Conservation (phyloP, 148 eudicot species). For the Drosera capensis region DNA sequence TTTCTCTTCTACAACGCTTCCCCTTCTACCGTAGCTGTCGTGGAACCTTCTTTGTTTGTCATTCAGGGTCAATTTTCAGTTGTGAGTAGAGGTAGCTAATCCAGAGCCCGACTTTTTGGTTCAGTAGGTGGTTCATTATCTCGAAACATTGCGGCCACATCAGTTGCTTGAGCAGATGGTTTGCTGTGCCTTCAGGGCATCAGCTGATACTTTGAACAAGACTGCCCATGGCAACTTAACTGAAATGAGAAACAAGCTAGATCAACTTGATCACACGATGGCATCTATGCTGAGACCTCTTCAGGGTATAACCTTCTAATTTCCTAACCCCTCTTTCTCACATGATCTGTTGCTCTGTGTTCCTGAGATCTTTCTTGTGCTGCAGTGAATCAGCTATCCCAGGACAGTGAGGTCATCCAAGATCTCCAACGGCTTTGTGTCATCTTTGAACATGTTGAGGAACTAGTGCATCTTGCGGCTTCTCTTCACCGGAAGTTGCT, state of each 20-base stretch:
- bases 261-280: constrained; percentile 58
- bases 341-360: not conserved
- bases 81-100: too few species aligned
- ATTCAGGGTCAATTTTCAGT: too few species aligned
- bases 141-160: constrained; percentile 81
- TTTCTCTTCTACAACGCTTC: not conserved
- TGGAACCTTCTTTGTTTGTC: too few species aligned
- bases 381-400: constrained; percentile 41
- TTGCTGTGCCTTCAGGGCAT: constrained; percentile 71
- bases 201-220: constrained; percentile 65
- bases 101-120: too few species aligned
- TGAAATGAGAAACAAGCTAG: constrained; percentile 53
- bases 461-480: constrained; percentile 47
- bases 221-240: constrained; percentile 51
- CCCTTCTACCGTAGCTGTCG: too few species aligned
- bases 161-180: constrained; percentile 94
- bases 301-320: constrained; percentile 38
- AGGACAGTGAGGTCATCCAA: constrained; percentile 33
- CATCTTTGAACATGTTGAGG: constrained; percentile 56
- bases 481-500: constrained; percentile 76
- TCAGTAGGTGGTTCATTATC: constrained; percentile 69
- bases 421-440: constrained; percentile 55
- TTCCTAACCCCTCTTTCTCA: not conserved
- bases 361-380: not conserved
- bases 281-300: constrained; percentile 49